phyloP scores from a whole-genome alignment of 2,329 filamentous ascomycete species.

The Colletotrichum trifolii region DNA sequence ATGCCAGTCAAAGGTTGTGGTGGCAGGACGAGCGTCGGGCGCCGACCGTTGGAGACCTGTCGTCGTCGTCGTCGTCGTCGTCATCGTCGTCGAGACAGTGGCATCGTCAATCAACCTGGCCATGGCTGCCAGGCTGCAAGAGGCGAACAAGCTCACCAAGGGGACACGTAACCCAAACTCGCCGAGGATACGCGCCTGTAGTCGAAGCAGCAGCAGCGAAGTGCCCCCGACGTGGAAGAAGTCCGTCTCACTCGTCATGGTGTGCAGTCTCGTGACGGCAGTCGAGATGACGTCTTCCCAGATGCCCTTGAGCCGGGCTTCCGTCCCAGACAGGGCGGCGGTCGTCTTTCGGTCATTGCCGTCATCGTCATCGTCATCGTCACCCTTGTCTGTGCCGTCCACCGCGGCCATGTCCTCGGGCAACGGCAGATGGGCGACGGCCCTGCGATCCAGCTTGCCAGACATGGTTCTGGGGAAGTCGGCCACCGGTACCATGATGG shows the following conservation, averaged over 20 bases:
- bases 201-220: slow-evolving; percentile 47
- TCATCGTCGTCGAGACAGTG: slow-evolving; percentile 27
- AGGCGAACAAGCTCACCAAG: slow-evolving; percentile 47
- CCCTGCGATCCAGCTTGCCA: neutral
- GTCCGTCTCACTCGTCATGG: slow-evolving; percentile 34
- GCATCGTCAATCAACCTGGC: slow-evolving; percentile 40
- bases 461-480: neutral
- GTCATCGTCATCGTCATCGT: neutral
- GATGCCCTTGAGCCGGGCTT: neutral
- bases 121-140: slow-evolving; percentile 50
- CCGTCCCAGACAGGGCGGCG: no score
- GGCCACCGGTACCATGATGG: neutral
- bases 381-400: neutral
- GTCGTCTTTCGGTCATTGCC: no score
- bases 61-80: slow-evolving; percentile 27
- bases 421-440: neutral
- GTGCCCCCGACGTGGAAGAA: slow-evolving; percentile 52
- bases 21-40: no score
- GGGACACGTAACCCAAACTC: slow-evolving; percentile 42
- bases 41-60: no score
- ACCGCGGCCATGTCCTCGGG: neutral
- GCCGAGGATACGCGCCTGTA: slow-evolving; percentile 47
- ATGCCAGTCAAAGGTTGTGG: slow-evolving; percentile 47
- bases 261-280: neutral
- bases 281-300: neutral